phyloP scores from a whole-genome alignment of 495 filamentous ascomycete genomes.

The Xylaria cubensis region DNA sequence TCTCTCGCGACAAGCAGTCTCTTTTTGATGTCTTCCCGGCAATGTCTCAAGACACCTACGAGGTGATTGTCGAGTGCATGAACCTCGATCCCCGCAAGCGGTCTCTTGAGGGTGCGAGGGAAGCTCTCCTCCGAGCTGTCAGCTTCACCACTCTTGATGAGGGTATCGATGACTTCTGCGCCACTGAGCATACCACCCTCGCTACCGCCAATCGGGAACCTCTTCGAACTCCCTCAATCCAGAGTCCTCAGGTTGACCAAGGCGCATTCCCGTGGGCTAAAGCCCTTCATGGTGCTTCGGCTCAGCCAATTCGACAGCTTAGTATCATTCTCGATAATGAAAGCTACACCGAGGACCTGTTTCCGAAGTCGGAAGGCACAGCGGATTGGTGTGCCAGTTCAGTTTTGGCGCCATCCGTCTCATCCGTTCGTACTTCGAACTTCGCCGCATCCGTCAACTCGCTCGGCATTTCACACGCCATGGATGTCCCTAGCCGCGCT shows the following conservation, averaged over 20 bases:
- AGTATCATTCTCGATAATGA: slow-evolving; percentile 80
- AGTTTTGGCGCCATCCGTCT: slow-evolving; percentile 74
- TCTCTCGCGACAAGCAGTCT: slow-evolving; percentile 87
- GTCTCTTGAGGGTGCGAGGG: slow-evolving; percentile 76
- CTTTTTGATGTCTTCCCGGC: slow-evolving; percentile 98
- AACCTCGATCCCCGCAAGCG: slow-evolving; percentile 89
- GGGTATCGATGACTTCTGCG: slow-evolving; percentile 91
- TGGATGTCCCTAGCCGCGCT: slow-evolving; percentile 42
- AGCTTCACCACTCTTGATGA: slow-evolving; percentile 92
- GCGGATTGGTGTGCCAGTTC: slow-evolving; percentile 76
- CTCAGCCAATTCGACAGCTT: slow-evolving; percentile 79
- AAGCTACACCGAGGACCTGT: slow-evolving; percentile 86
- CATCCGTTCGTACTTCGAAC: slow-evolving; percentile 77
- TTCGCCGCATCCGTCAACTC: slow-evolving; percentile 74
- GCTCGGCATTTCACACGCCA: slow-evolving; percentile 54
- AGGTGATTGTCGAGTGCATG: slow-evolving; percentile 86
- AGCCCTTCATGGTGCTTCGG: slow-evolving; percentile 79
- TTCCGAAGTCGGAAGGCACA: slow-evolving; percentile 77
- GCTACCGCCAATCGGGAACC: slow-evolving; percentile 92
- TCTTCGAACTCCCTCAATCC: slow-evolving; percentile 92
- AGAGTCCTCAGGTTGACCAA: slow-evolving; percentile 80
- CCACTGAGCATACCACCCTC: slow-evolving; percentile 71
- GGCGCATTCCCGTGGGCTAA: slow-evolving; percentile 95
- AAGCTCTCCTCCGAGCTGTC: slow-evolving; percentile 76
- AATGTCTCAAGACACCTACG: slow-evolving; percentile 97